phyloP scores from a whole-genome alignment of 2,329 filamentous ascomycete genomes.

The Bimuria novae-zelandiae region DNA sequence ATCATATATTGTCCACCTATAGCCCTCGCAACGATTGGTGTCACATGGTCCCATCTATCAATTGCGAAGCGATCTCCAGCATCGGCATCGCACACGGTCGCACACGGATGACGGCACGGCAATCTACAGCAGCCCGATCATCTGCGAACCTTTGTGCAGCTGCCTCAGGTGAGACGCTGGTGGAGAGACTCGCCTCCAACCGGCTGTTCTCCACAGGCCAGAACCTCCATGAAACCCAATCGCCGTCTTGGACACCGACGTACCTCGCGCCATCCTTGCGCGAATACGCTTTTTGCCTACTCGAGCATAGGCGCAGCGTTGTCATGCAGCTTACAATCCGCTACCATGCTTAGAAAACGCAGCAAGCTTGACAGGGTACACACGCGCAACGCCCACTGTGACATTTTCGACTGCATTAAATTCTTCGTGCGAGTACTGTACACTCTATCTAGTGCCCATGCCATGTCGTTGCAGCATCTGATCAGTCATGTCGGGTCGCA shows the following conservation, averaged over 20 bases:
- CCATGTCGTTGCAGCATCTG: constrained; percentile 21
- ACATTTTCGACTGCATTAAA: constrained; percentile 28
- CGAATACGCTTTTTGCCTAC: constrained; percentile 7
- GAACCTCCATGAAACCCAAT: constrained; percentile 17
- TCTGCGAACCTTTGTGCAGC: neutral
- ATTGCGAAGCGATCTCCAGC: neutral
- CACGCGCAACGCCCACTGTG: constrained; percentile 3
- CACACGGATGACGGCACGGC: constrained; percentile 4
- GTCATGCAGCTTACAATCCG: constrained; percentile 3
- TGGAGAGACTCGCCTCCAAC: constrained; percentile 14
- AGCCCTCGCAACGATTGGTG: neutral
- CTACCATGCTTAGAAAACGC: neutral
- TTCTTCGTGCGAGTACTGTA: constrained; percentile 19
- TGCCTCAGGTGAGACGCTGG: constrained; percentile 22
- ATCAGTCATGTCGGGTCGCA: constrained; percentile 10
- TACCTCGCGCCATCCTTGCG: neutral
- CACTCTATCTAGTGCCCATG: constrained; percentile 29
- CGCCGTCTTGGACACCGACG: constrained; percentile 11
- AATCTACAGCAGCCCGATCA: constrained; percentile 7
- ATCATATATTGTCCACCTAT: neutral
- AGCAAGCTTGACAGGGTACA: neutral
- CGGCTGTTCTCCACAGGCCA: constrained; percentile 14
- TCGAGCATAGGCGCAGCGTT: neutral
- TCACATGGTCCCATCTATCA: neutral
- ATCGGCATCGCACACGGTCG: neutral